Base-by-base conservation (phyloP, 2,329 filamentous ascomycete species). In the Colletotrichum echinochloae region DNA sequence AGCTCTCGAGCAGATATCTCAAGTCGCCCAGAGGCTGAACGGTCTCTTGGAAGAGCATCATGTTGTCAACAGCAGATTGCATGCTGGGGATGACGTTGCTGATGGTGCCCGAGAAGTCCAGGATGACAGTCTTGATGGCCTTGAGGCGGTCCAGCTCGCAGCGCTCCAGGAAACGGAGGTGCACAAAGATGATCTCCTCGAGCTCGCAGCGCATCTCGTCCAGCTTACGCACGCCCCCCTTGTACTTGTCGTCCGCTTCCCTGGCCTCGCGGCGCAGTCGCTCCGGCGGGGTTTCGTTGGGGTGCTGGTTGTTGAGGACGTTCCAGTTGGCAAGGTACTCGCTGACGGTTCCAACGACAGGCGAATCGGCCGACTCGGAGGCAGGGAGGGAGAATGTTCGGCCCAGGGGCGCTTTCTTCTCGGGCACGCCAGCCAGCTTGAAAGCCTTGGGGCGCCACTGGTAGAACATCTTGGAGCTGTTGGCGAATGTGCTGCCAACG, bases 11-110 rank as follows among this genome's bases (percentile, higher is more conserved):
- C 71, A 99, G 88, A 80, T 98, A 99, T 73, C 96, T 89, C 75
- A 99, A 84, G 81, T 99, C 96, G 48, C 94, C 93, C 57, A 91
- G 80, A 7, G 96, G 96, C 81, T 98, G 96, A n/a, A 99, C 93
- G 0, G 96, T 98, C 85, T 99, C 96, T 81, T 99, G 96, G 83
- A 97, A 99, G 56, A 99, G 87, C 91, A 99, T 94, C 95, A 99
- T 98, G 79, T 97, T 94, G 83, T 99, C 96, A 30, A 99, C 94
- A 0, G 95, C 94, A 70, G 95, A 95, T 82, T 98, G 96, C 72
- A 99, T 84, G 77, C 93, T 97, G 23, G 96, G 97, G 73, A 99
- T 98, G 76, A 98, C 95, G 77, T 99, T 99, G 86, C 95, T 95
- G 80, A 99, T 93, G 46, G 95, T 94, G 55, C 96, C 96, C 5